Conservation (phyloP, 2,329 filamentous ascomycete species). For the Cercospora canescens region DNA sequence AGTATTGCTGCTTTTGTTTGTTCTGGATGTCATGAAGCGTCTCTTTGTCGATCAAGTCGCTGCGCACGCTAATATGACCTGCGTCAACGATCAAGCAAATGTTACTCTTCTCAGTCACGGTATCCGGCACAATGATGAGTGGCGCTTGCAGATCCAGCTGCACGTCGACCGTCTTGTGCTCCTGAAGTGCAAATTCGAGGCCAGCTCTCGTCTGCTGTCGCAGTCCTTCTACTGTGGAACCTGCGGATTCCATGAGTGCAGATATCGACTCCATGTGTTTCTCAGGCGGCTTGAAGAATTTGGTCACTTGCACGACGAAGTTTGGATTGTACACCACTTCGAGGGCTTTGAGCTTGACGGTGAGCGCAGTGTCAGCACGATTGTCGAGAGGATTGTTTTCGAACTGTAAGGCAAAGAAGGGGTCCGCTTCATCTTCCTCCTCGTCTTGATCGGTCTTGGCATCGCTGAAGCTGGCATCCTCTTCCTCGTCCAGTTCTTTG, state of each 20-base stretch:
- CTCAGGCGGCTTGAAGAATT: constrained; percentile 95
- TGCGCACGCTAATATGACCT: constrained; percentile 91
- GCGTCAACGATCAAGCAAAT: constrained; percentile 94
- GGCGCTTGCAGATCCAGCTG: constrained; percentile 94
- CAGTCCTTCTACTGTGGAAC: constrained; percentile 91
- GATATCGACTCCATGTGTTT: constrained; percentile 98
- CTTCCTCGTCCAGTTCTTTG: constrained; percentile 51
- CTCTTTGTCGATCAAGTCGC: constrained; percentile 88
- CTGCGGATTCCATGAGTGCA: constrained; percentile 91
- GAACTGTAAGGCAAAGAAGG: constrained; percentile 88
- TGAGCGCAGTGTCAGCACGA: constrained; percentile 86
- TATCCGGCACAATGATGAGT: constrained; percentile 93
- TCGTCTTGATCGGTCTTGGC: constrained; percentile 44
- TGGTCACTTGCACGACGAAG: constrained; percentile 84
- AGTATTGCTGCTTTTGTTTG: constrained; percentile 85
- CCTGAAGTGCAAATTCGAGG: constrained; percentile 91
- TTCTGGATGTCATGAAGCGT: constrained; percentile 86
- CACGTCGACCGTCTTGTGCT: constrained; percentile 97
- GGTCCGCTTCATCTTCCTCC: constrained; percentile 59
- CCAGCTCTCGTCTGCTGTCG: constrained; percentile 94
- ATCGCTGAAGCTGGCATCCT: constrained; percentile 46
- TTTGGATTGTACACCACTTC: constrained; percentile 98
- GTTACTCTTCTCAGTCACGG: constrained; percentile 75
- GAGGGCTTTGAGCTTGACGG: constrained; percentile 88
- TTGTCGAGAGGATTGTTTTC: constrained; percentile 95